Conservation (phyloP, 164 flowering plant genomes). For the Nelumbo lutea region DNA sequence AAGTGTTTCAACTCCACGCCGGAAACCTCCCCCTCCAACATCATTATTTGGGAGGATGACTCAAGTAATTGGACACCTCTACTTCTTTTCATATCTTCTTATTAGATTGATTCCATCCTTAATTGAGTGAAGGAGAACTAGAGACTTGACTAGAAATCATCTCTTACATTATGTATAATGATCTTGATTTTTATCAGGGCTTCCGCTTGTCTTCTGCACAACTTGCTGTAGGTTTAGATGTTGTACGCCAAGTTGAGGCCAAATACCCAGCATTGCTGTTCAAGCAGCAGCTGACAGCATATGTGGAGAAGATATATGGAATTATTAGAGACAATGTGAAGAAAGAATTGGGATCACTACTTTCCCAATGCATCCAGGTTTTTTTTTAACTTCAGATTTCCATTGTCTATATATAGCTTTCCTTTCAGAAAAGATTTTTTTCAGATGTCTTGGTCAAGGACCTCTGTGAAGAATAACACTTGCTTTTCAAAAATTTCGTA, state of each 20-base stretch:
- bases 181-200: slow-evolving; percentile 44
- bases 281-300: slow-evolving; percentile 99
- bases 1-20: slow-evolving; percentile 43
- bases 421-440: no score
- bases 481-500: no score
- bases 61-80: slow-evolving; percentile 28
- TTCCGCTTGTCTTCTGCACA: slow-evolving; percentile 82
- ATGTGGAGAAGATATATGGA: slow-evolving; percentile 96
- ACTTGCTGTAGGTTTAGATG: slow-evolving; percentile 53
- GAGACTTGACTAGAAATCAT: background rate
- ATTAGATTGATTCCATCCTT: background rate
- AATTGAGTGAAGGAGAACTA: background rate
- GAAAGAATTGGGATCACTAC: slow-evolving; percentile 67
- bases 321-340: slow-evolving; percentile 90
- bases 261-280: slow-evolving; percentile 97
- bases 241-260: slow-evolving; percentile 89
- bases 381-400: slow-evolving; percentile 5
- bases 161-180: background rate
- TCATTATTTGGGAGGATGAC: slow-evolving; percentile 89
- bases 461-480: no score
- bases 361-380: slow-evolving; percentile 94
- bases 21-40: slow-evolving; percentile 69
- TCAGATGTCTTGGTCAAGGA: no score
- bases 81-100: background rate
- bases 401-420: background rate